Evolutionary conservation across 768 basidiomycete species (phyloP), one percentile per base, ranked within the genome.

Genomic region (Solioccasus polychromus): DNA sequence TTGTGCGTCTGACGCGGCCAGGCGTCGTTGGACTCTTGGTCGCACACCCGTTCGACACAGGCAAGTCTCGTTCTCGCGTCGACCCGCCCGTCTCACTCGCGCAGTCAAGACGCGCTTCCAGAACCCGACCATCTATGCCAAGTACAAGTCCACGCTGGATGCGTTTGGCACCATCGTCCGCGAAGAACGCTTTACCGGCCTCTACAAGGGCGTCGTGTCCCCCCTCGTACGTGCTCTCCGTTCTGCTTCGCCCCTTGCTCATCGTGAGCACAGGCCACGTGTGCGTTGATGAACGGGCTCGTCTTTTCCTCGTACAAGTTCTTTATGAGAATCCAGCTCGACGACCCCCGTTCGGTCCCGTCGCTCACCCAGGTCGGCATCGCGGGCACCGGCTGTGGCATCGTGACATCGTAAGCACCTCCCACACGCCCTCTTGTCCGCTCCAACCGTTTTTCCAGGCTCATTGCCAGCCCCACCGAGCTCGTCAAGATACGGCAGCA

Each of bases 401-500:
- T 92, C 7, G 72, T 88, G 7, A 81, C 83, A 14, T 83, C 91
- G 88, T 92, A 62, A 59, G 88, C 28, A 28, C 28, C 8, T 28
- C 12, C 8, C 12, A 7, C 12, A 12, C 7, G 8, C 12, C 28
- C 8, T 28, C 28, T 28, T 28, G 28, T 7, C 12, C 8, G 12
- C 28, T 7, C 28, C 28, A 7, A 28, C 12, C 28, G n/a, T n/a
- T 28, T 2, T 8, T 18, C 11, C 30, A 91, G 89, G 5, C 53
- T 89, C 9, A 64, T 94, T 45, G 88, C 89, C 3, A 83, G 87
- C 2, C 92, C 92, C 0, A 88, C 83, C 8, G 93, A 95, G 52
- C 76, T 93, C 2, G 74, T 95, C 68, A 95, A 95, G 72, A 90
- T 93, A 61, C 77, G 85, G 26, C 86, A 88, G 53, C 88, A 91